A percentile compares a stretch with the other conserved stretches of the same genome.
These are phyloP conservation scores for Pythium aquatile DNA, from an alignment of 352 stramenopile species.

Conservation along the genomic window DNA sequence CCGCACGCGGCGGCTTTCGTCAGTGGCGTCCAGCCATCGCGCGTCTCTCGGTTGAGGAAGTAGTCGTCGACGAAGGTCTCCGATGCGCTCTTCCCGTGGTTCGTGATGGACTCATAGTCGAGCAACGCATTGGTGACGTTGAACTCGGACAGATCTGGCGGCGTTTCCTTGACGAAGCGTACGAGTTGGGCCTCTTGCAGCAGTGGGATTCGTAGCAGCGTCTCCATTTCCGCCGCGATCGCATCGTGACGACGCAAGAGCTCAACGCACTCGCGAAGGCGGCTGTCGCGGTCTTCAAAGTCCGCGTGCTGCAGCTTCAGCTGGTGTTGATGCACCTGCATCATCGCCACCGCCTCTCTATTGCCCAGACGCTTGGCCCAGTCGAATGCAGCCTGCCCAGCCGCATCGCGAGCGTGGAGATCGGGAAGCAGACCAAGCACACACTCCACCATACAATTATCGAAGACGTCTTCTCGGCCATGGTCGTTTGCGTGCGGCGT, in stretches of 20 bases:
- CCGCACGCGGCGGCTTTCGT: constrained; percentile 61
- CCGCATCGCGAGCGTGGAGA: constrained; percentile 38
- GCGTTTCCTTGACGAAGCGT: constrained; percentile 29
- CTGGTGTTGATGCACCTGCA: constrained; percentile 31
- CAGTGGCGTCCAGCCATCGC: constrained; percentile 66
- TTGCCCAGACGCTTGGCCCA: constrained; percentile 64
- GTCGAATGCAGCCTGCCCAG: constrained; percentile 60
- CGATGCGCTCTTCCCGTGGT: neutral
- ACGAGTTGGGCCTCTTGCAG: constrained; percentile 43
- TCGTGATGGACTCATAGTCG: constrained; percentile 17
- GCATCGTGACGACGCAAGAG: constrained; percentile 40
- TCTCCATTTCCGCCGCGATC: constrained; percentile 29
- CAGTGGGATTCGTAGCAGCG: constrained; percentile 35
- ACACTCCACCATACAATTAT: constrained; percentile 47
- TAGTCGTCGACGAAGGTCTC: constrained; percentile 29
- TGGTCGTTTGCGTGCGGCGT: constrained; percentile 2
- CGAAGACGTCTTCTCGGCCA: constrained; percentile 30
- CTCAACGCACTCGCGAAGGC: constrained; percentile 36
- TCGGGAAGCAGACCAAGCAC: constrained; percentile 46
- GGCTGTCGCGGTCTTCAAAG: constrained; percentile 33
- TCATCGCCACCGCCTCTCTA: constrained; percentile 26
- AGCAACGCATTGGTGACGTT: constrained; percentile 3
- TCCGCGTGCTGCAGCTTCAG: constrained; percentile 27
- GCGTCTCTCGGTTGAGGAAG: constrained; percentile 56
- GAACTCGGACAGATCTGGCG: neutral